These are phyloP conservation scores for Tetrapisispora phaffii DNA, from an alignment of 805 yeast species.

Conservation along the genomic window DNA sequence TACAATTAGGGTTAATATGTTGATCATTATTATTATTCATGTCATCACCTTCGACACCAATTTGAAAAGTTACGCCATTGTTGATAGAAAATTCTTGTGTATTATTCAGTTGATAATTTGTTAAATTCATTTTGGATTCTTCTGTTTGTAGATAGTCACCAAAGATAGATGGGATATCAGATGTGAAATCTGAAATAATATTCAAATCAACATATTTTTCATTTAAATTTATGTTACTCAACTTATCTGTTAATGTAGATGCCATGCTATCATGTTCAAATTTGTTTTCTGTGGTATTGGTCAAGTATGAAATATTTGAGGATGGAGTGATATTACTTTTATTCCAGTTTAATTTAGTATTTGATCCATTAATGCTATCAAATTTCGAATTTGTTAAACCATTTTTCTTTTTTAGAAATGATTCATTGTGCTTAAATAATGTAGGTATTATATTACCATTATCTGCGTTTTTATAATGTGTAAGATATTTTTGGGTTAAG, in stretches of 20 bases:
- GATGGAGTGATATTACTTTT: neutral
- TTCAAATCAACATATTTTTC: conserved; percentile 3
- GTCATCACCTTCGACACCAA: neutral
- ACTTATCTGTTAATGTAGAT: conserved; percentile 3
- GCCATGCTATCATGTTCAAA: neutral
- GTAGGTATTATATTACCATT: neutral
- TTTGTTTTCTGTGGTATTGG: neutral
- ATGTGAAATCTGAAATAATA: conserved; percentile 5
- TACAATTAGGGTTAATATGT: neutral
- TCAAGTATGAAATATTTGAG: neutral
- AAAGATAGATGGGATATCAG: conserved; percentile 6
- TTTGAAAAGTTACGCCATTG: neutral
- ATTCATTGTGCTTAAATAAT: neutral
- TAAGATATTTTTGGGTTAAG: neutral
- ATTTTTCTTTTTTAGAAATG: neutral
- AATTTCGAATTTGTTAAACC: neutral
- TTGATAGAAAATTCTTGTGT: too few relatives aligned
- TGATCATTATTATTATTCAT: neutral
- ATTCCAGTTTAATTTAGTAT: neutral
- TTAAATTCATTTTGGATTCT: neutral
- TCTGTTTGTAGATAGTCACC: neutral
- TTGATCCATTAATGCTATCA: neutral
- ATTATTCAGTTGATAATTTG: neutral
- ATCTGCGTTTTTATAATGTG: neutral
- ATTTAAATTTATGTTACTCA: conserved; percentile 7